Evolutionary conservation across 495 filamentous ascomycete species (phyloP).

Genomic region (Aspergillus conjunctus): DNA sequence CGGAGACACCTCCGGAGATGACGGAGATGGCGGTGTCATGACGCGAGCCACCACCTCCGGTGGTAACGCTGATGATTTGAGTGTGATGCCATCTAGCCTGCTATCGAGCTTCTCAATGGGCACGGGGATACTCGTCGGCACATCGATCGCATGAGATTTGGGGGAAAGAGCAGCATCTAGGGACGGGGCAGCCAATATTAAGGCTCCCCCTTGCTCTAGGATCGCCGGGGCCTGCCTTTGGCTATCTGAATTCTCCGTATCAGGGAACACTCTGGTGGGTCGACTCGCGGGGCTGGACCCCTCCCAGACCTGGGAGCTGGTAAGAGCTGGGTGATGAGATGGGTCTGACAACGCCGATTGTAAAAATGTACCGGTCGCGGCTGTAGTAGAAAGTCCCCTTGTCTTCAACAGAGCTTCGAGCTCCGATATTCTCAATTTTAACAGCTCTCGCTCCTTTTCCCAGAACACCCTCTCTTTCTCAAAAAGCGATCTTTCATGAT

Average conservation of each 20-base stretch:
- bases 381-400: slow-evolving; percentile 17
- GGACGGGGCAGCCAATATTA: slow-evolving; percentile 30
- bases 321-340: slow-evolving; percentile 6
- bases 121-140: slow-evolving; percentile 32
- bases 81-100: slow-evolving; percentile 49
- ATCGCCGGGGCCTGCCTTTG: slow-evolving; percentile 25
- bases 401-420: slow-evolving; percentile 36
- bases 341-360: slow-evolving; percentile 5
- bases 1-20: slow-evolving; percentile 36
- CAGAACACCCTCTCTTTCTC: slow-evolving; percentile 45
- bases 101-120: slow-evolving; percentile 54
- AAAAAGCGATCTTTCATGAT: slow-evolving; percentile 43
- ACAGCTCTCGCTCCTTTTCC: slow-evolving; percentile 43
- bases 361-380: slow-evolving; percentile 16
- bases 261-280: slow-evolving; percentile 48
- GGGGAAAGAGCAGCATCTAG: slow-evolving; percentile 50
- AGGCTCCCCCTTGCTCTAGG: slow-evolving; percentile 29
- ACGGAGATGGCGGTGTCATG: slow-evolving; percentile 48
- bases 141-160: slow-evolving; percentile 32
- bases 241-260: slow-evolving; percentile 32
- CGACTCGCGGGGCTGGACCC: slow-evolving; percentile 41
- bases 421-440: slow-evolving; percentile 44
- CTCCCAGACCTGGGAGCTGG: slow-evolving; percentile 44
- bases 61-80: slow-evolving; percentile 50
- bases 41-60: slow-evolving; percentile 47